phyloP scores from a whole-genome alignment of 345 rosid genomes.

The Lagerstroemia speciosa region DNA sequence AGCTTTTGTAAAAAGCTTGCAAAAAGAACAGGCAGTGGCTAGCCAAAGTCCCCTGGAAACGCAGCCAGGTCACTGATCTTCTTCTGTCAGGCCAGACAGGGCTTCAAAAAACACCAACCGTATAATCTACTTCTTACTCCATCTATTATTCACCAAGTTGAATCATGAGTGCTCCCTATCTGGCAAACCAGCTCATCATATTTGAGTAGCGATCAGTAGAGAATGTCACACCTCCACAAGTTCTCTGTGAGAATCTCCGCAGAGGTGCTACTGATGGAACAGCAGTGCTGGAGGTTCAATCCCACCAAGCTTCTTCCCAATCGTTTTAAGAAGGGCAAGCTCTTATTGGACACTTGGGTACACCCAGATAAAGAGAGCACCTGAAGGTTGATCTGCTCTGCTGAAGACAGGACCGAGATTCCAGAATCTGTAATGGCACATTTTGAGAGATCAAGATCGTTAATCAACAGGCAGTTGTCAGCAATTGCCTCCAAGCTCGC shows the following conservation, averaged over 20 bases:
- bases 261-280: conserved; percentile 38
- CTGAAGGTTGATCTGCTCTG: conserved; percentile 42
- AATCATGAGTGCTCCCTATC: neutral
- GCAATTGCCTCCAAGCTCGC: conserved; percentile 50
- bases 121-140: too few species aligned
- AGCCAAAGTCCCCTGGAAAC: too few species aligned
- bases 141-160: neutral
- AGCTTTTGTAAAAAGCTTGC: too few species aligned
- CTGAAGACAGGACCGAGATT: conserved; percentile 33
- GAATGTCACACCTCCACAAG: conserved; percentile 68
- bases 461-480: conserved; percentile 40
- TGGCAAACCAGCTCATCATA: neutral
- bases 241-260: conserved; percentile 37
- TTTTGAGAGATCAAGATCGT: conserved; percentile 54
- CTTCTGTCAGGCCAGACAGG: too few species aligned
- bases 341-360: conserved; percentile 40
- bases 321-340: conserved; percentile 31
- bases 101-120: too few species aligned
- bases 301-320: conserved; percentile 50
- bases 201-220: conserved; percentile 23
- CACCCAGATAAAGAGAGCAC: conserved; percentile 54
- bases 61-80: too few species aligned
- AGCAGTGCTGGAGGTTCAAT: conserved; percentile 59
- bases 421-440: conserved; percentile 50
- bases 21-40: too few species aligned